Percentiles rank a stretch among this genome's conserved stretches.
Conservation (phyloP, 176 grass and related monocot genomes). For the Oryza meridionalis region DNA sequence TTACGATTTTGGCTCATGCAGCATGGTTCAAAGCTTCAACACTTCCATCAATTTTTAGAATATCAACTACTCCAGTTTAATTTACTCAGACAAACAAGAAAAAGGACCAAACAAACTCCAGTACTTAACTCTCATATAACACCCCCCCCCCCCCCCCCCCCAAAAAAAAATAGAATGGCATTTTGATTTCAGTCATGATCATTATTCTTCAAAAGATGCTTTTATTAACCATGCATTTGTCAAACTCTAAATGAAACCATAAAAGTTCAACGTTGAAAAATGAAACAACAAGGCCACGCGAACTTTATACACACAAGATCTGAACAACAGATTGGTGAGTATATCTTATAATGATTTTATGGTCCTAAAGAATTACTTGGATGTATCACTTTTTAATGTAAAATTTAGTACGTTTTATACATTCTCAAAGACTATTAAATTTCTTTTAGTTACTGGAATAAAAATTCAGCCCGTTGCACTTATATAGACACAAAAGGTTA, state of each 20-base stretch:
- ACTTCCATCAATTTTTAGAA: neutral
- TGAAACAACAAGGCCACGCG: neutral
- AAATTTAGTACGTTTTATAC: too few species aligned
- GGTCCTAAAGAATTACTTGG: rapidly evolving
- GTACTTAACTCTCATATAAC: neutral
- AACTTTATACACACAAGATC: neutral
- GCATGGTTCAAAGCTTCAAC: neutral
- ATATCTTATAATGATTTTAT: too few species aligned
- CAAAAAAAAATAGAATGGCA: neutral
- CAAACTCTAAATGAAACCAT: neutral
- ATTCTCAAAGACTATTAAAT: too few species aligned
- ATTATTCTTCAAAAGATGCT: too few species aligned
- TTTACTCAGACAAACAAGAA: neutral
- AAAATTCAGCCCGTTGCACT: too few species aligned
- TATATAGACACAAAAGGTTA: too few species aligned
- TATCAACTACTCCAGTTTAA: neutral
- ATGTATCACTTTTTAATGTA: too few species aligned
- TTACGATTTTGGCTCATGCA: neutral
- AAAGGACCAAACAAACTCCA: neutral
- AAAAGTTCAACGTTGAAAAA: neutral
- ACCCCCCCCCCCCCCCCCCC: too few species aligned
- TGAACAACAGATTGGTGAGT: too few species aligned
- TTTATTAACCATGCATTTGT: neutral
- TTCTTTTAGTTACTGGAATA: too few species aligned
- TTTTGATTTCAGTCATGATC: too few species aligned